Conservation (phyloP, 2,329 filamentous ascomycete genomes). For the Xylaria sp. region DNA sequence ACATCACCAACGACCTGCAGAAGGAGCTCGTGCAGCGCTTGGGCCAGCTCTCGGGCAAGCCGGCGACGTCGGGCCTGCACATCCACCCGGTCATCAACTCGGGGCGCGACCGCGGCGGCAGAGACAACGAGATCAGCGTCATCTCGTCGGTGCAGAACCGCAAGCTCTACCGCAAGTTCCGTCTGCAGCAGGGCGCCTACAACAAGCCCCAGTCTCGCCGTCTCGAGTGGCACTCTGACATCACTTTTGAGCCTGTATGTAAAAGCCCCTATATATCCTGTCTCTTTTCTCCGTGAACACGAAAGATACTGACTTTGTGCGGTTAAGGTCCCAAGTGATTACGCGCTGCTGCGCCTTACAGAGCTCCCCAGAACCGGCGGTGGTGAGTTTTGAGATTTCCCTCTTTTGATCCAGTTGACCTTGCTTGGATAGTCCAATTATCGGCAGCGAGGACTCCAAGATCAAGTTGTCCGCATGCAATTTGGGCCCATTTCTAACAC, state of each 20-base stretch:
- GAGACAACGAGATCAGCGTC: constrained; percentile 71
- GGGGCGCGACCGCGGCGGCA: constrained; percentile 62
- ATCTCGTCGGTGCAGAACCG: constrained; percentile 69
- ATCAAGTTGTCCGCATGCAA: not conserved
- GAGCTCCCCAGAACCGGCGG: constrained; percentile 59
- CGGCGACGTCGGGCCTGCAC: constrained; percentile 65
- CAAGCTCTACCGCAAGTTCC: constrained; percentile 56
- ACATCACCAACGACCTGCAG: constrained; percentile 70
- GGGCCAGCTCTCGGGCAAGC: constrained; percentile 68
- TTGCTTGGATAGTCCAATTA: not conserved
- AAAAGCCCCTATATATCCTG: not conserved
- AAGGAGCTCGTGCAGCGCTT: constrained; percentile 73
- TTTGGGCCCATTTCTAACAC: not conserved
- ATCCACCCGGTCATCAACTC: constrained; percentile 70
- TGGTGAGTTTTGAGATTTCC: constrained; percentile 47
- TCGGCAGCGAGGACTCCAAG: not conserved
- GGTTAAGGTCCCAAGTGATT: constrained; percentile 53
- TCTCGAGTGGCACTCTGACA: constrained; percentile 64
- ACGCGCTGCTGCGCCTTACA: constrained; percentile 61
- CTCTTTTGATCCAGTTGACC: not conserved
- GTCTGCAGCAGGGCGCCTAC: constrained; percentile 35
- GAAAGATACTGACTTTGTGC: not conserved
- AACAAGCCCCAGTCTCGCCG: constrained; percentile 58
- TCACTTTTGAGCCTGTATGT: constrained; percentile 63
- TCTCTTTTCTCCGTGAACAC: not conserved